Percentiles rank a stretch among this genome's conserved stretches.
Conservation (phyloP, 2,329 filamentous ascomycete genomes). For the Cordyceps cateniannulata region DNA sequence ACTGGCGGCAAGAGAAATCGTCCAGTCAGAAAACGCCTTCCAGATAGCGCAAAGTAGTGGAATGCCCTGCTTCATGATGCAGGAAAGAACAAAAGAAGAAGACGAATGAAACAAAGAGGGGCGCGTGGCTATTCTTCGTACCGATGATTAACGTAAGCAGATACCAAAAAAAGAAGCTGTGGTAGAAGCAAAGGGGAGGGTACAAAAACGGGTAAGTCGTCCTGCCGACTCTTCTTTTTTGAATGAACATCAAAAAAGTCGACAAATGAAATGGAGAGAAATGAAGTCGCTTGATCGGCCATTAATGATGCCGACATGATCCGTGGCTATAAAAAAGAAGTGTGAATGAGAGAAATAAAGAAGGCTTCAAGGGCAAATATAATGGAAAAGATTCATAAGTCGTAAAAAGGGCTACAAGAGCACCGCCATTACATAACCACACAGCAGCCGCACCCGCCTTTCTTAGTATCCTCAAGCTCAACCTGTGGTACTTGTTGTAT, state of each 20-base stretch:
- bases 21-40: background rate
- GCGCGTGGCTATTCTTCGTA: background rate
- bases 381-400: conserved; percentile 18
- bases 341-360: conserved; percentile 5
- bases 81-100: background rate
- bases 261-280: conserved; percentile 10
- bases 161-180: background rate
- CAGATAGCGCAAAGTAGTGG: background rate
- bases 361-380: conserved; percentile 7
- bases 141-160: conserved; percentile 1
- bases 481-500: conserved; percentile 15
- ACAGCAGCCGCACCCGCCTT: conserved; percentile 44
- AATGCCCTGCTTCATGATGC: background rate
- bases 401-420: conserved; percentile 15
- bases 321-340: conserved; percentile 1
- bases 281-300: conserved; percentile 6
- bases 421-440: conserved; percentile 38
- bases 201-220: background rate
- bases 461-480: conserved; percentile 30
- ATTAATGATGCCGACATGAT: background rate
- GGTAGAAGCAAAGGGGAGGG: background rate
- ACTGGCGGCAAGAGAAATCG: background rate
- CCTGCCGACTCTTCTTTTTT: background rate
- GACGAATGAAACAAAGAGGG: background rate
- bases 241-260: conserved; percentile 1